Percentiles rank a stretch among this genome's conserved stretches.
Conservation (phyloP, 306 rosid genomes). For the Pterocarpus macrocarpus region DNA sequence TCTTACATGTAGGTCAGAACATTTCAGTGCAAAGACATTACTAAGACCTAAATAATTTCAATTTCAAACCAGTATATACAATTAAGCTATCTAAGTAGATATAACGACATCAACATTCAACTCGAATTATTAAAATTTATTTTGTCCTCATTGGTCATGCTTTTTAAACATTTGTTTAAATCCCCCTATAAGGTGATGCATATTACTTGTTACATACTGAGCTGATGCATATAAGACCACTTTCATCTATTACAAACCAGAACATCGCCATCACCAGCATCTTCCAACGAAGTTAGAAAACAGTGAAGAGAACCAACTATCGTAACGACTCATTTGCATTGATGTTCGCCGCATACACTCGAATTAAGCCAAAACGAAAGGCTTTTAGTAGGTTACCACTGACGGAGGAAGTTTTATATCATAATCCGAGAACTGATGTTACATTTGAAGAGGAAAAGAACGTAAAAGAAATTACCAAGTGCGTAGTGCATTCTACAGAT, state of each 20-base stretch:
- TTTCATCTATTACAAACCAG: constrained; percentile 34
- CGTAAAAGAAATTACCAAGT: neutral
- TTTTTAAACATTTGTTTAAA: constrained; percentile 7
- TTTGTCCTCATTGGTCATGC: neutral
- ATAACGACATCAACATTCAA: constrained; percentile 6
- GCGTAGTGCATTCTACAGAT: constrained; percentile 2
- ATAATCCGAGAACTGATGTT: neutral
- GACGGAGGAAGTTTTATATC: neutral
- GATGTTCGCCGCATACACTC: neutral
- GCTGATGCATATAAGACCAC: neutral
- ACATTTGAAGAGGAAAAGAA: neutral
- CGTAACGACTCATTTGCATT: constrained; percentile 22
- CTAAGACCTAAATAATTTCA: neutral
- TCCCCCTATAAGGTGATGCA: constrained; percentile 7
- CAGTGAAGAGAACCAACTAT: neutral
- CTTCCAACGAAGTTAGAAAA: neutral
- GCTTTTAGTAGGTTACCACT: constrained; percentile 6
- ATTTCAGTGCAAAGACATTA: constrained; percentile 31
- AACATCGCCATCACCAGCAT: constrained; percentile 10
- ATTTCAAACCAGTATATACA: constrained; percentile 3
- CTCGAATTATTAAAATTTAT: neutral
- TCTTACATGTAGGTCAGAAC: constrained; percentile 25
- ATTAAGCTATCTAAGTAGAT: neutral
- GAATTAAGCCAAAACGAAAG: constrained; percentile 14
- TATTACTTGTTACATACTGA: constrained; percentile 29